A percentile compares a stretch with the other conserved stretches of the same genome.
Conservation (phyloP, 140 eudicot species). For the Eryngium alpinum region DNA sequence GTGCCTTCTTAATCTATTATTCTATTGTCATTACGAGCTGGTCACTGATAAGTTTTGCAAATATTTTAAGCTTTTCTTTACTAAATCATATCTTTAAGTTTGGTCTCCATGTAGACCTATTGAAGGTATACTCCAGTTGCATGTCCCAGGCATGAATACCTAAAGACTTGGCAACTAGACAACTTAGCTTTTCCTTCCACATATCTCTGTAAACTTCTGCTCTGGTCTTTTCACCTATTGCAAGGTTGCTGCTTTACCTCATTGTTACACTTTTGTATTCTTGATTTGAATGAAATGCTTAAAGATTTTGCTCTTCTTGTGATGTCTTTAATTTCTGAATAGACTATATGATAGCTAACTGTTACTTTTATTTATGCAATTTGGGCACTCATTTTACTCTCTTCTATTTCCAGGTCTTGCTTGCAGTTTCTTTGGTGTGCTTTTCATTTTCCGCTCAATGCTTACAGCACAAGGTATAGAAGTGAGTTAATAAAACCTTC, state of each 20-base stretch:
- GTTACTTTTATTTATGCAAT: neutral
- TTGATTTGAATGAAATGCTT: neutral
- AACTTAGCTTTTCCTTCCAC: neutral
- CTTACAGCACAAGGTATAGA: conserved; percentile 56
- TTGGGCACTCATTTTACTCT: neutral
- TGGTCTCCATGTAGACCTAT: too few species aligned
- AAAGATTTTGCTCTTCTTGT: conserved; percentile 2
- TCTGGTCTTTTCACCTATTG: neutral
- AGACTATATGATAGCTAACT: neutral
- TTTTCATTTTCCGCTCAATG: conserved; percentile 47
- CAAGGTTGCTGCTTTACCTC: neutral
- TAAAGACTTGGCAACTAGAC: neutral
- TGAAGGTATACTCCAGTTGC: neutral
- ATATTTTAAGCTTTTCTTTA: neutral
- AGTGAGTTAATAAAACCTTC: conserved; percentile 31
- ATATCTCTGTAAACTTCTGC: neutral
- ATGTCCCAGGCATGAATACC: neutral
- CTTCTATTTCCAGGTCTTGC: conserved; percentile 54
- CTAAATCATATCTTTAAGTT: too few species aligned
- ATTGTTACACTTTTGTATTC: neutral
- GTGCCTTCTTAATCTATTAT: neutral
- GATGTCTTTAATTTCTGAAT: neutral
- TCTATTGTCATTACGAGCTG: neutral
- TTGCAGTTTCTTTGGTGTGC: conserved; percentile 73
- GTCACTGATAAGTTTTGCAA: neutral